These are phyloP conservation scores for Mesembryanthemum crystallinum DNA, from an alignment of 148 eudicot genomes.

Conservation along the genomic window DNA sequence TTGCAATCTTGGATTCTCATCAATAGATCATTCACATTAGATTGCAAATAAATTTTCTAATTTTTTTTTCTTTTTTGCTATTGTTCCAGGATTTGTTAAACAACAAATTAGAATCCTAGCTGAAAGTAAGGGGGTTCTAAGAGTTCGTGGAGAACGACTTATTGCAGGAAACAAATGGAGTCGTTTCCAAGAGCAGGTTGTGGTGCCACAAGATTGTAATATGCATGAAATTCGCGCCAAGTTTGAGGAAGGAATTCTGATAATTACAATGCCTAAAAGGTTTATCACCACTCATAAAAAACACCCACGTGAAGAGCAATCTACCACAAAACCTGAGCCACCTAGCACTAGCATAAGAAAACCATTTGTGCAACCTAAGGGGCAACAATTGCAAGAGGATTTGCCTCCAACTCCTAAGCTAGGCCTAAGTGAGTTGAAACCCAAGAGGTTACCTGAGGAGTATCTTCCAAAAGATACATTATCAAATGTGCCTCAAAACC, in stretches of 20 bases:
- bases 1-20: too few relatives aligned
- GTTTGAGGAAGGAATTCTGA: constrained; percentile 48
- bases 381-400: not conserved
- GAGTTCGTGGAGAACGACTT: constrained; percentile 56
- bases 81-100: constrained; percentile 50
- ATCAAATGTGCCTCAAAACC: not conserved
- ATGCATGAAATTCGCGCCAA: constrained; percentile 50
- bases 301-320: not conserved
- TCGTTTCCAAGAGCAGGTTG: constrained; percentile 52
- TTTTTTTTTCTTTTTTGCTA: not conserved
- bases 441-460: not conserved
- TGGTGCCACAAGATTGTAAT: constrained; percentile 46
- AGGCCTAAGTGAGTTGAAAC: not conserved
- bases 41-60: too few relatives aligned
- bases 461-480: not conserved
- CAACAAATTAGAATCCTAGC: constrained; percentile 57
- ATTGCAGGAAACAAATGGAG: constrained; percentile 43
- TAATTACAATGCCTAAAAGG: constrained; percentile 50
- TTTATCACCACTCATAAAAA: not conserved
- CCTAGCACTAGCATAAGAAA: constrained; percentile 5
- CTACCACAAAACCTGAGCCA: not conserved
- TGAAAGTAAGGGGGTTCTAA: constrained; percentile 40
- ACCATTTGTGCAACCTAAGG: not conserved
- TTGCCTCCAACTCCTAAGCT: constrained; percentile 4
- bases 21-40: too few relatives aligned